These are phyloP conservation scores for Pseudogymnoascus sp. DNA, from an alignment of 2,329 filamentous ascomycete genomes.

Conservation along the genomic window DNA sequence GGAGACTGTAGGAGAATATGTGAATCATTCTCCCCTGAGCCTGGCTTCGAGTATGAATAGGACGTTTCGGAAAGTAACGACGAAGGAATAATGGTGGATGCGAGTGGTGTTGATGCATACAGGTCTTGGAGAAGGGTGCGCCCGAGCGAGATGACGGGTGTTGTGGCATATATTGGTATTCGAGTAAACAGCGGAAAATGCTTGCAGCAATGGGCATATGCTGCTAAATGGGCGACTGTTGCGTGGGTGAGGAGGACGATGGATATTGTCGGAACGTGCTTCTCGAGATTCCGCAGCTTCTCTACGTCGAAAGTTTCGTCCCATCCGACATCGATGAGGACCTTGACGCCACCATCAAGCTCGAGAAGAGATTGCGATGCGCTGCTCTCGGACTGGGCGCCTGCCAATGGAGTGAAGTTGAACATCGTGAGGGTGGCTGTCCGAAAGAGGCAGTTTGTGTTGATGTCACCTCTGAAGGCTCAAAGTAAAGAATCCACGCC, in stretches of 20 bases:
- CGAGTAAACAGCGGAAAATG: conserved; percentile 85
- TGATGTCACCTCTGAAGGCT: background rate
- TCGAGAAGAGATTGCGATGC: conserved; percentile 94
- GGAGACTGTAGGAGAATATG: conserved; percentile 57
- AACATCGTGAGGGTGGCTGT: conserved; percentile 57
- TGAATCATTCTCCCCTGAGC: conserved; percentile 41
- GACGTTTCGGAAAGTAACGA: conserved; percentile 60
- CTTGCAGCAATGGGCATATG: conserved; percentile 95
- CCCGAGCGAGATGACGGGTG: conserved; percentile 85
- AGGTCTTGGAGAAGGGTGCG: conserved; percentile 86
- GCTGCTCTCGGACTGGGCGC: conserved; percentile 76
- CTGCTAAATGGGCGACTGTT: conserved; percentile 82
- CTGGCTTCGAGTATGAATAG: conserved; percentile 45
- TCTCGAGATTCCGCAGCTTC: conserved; percentile 81
- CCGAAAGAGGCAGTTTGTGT: background rate
- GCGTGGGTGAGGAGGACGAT: conserved; percentile 92
- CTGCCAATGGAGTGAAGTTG: conserved; percentile 86
- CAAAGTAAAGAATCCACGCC: conserved; percentile 1
- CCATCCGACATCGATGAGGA: conserved; percentile 93
- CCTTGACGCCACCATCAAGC: conserved; percentile 92
- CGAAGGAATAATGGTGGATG: conserved; percentile 71
- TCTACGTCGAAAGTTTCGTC: conserved; percentile 80
- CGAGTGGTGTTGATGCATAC: conserved; percentile 82
- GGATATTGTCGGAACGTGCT: conserved; percentile 86
- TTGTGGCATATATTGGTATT: conserved; percentile 90